A percentile compares a stretch with the other conserved stretches of the same genome.
Evolutionary conservation across 164 flowering plant species (phyloP).

Genomic region (Stephania cephalantha): DNA sequence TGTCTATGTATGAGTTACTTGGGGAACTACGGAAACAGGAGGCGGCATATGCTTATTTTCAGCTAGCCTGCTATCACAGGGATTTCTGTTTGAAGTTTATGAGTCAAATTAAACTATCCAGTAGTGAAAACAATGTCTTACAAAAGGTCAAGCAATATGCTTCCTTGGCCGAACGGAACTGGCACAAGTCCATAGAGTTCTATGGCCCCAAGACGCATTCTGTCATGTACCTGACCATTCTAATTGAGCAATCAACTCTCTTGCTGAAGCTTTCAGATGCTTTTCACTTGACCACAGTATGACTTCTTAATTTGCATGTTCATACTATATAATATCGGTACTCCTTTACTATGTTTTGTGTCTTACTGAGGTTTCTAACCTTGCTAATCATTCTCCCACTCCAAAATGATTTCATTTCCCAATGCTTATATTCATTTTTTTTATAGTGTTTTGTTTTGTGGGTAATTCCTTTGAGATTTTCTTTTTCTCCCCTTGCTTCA

Average conservation of each 20-base stretch:
- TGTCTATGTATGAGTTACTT: conserved; percentile 70
- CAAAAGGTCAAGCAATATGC: conserved; percentile 76
- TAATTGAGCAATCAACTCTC: conserved; percentile 66
- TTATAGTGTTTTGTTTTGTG: background rate
- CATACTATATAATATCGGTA: background rate
- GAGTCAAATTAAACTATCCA: conserved; percentile 32
- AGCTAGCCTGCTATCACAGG: conserved; percentile 81
- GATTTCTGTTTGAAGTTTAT: conserved; percentile 73
- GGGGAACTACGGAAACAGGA: conserved; percentile 88
- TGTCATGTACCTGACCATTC: conserved; percentile 65
- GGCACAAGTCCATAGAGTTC: conserved; percentile 80
- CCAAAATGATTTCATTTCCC: background rate
- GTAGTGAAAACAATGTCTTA: conserved; percentile 35
- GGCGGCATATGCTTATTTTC: conserved; percentile 89
- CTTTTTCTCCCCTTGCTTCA: background rate
- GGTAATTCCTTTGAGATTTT: background rate
- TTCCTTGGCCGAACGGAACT: conserved; percentile 86
- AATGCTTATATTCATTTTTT: background rate
- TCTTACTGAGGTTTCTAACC: background rate
- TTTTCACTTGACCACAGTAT: conserved; percentile 53
- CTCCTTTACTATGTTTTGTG: background rate
- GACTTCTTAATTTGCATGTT: conserved; percentile 20
- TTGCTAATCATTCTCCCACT: background rate
- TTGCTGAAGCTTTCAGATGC: conserved; percentile 41
- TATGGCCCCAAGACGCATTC: conserved; percentile 77